Evolutionary conservation across 2,329 filamentous ascomycete genomes (phyloP).

Genomic region (Cladosporium phlei): DNA sequence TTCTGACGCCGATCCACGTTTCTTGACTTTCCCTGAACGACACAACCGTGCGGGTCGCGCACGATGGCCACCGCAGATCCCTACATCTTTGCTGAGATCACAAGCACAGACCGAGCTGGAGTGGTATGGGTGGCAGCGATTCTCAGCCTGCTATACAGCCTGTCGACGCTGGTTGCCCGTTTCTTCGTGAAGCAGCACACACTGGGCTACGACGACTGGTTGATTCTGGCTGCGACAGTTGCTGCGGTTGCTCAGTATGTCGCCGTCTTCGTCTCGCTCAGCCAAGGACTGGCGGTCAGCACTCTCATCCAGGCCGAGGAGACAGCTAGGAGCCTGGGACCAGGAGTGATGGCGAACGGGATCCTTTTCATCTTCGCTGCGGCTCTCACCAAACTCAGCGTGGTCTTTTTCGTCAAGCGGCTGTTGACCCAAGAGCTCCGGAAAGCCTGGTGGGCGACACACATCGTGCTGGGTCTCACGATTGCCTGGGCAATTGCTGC

Average conservation of each 20-base stretch:
- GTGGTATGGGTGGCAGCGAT: conserved; percentile 28
- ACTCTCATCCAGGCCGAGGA: conserved; percentile 15
- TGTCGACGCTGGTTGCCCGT: conserved; percentile 24
- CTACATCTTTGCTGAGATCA: conserved; percentile 20
- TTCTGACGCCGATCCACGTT: too few relatives aligned
- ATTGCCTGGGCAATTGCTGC: conserved; percentile 25
- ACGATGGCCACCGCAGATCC: conserved; percentile 12
- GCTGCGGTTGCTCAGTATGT: conserved; percentile 23
- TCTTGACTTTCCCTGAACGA: background rate
- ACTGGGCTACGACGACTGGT: conserved; percentile 28
- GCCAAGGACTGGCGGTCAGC: conserved; percentile 21
- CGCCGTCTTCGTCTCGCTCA: conserved; percentile 19
- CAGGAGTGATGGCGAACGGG: conserved; percentile 24
- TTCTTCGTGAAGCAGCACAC: conserved; percentile 25
- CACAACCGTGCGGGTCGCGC: background rate
- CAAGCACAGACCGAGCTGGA: conserved; percentile 23
- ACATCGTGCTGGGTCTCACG: conserved; percentile 18
- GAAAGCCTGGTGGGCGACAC: conserved; percentile 18
- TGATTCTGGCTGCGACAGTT: conserved; percentile 22
- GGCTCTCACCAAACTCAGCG: conserved; percentile 27
- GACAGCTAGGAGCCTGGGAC: conserved; percentile 13
- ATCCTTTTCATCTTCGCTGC: conserved; percentile 26
- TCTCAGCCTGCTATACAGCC: conserved; percentile 24
- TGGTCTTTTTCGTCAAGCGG: conserved; percentile 29
- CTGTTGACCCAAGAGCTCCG: conserved; percentile 27